phyloP scores from a whole-genome alignment of 768 basidiomycete species.

The Amanita rubescens region DNA sequence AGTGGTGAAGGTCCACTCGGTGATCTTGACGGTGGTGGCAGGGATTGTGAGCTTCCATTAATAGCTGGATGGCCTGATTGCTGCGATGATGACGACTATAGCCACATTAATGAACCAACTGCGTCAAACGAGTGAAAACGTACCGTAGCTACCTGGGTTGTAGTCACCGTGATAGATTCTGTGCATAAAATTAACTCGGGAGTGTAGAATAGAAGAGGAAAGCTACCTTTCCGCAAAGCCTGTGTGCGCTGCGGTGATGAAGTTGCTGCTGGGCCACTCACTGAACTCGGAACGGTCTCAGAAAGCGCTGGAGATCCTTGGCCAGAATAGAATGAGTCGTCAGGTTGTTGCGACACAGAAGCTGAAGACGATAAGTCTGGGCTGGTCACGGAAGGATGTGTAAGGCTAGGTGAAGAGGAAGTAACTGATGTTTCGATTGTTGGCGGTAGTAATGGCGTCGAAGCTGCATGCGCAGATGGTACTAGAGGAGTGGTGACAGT shows the following conservation, averaged over 20 bases:
- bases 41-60: slow-evolving; percentile 20
- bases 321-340: slow-evolving; percentile 64
- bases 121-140: slow-evolving; percentile 13
- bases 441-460: slow-evolving; percentile 35
- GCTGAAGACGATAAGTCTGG: slow-evolving; percentile 77
- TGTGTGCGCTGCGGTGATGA: slow-evolving; percentile 49
- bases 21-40: slow-evolving; percentile 19
- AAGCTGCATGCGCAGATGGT: slow-evolving; percentile 21
- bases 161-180: slow-evolving; percentile 39
- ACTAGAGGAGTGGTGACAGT: neutral
- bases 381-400: slow-evolving; percentile 78
- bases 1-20: slow-evolving; percentile 31
- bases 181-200: slow-evolving; percentile 6
- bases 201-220: slow-evolving; percentile 15
- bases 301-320: slow-evolving; percentile 70
- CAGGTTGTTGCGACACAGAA: slow-evolving; percentile 55
- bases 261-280: slow-evolving; percentile 41
- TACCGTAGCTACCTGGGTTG: slow-evolving; percentile 36
- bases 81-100: slow-evolving; percentile 34
- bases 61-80: slow-evolving; percentile 22
- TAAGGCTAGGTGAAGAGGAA: slow-evolving; percentile 72
- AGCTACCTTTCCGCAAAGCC: slow-evolving; percentile 40
- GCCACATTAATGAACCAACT: slow-evolving; percentile 6
- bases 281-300: slow-evolving; percentile 44
- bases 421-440: slow-evolving; percentile 36